Base-by-base conservation (phyloP, 352 stramenopile genomes). In the Phytophthora tentaculata region DNA sequence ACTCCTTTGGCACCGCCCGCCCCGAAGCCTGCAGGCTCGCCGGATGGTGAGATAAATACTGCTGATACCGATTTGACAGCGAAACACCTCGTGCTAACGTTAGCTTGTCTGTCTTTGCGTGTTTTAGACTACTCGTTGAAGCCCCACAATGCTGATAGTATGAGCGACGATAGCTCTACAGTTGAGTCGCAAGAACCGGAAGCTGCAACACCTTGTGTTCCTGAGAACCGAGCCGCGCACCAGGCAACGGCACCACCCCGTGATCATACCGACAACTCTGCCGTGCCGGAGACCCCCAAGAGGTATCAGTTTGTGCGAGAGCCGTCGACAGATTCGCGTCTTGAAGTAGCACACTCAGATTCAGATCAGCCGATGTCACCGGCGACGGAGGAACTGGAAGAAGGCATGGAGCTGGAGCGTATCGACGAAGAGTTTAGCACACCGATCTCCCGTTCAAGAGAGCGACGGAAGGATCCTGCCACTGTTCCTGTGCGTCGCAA, bases 351-450 rank as follows among this genome's bases (percentile, higher is more conserved):
- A 47, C 73, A 73, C 19, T 51, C 47, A 12, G 60, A 82, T 41
- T 66, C 62, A 17, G 67, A 77, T 17, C 55, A 64, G 6, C 50
- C 64, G 6, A 80, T 71, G 45, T 94, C 85, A 49, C 83, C 79
- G 4, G 85, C 82, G 10, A 78, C 84, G 17, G 77, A 83, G 14
- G 86, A 92, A 61, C 69, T 91, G 14, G 81, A 92, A 47, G 81
- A 92, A 47, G 76, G 73, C 22, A 67, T 94, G 84, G 84, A 94
- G 67, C 66, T 92, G 12, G 86, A 94, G 57, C 74, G 80, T 53
- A 89, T 94, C 54, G 86, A 94, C 63, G 86, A 94, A 57, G 86
- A 94, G 68, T 94, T 94, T 73, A 91, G 81, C 71, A 92, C 86
- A 52, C 83, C 83, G 17, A 79, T 89, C 35, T 83, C 68, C 5